Evolutionary conservation across 1,139 yeast species (phyloP), one percentile per base, ranked within the genome.

Genomic region (Saccharomyces hybrid): DNA sequence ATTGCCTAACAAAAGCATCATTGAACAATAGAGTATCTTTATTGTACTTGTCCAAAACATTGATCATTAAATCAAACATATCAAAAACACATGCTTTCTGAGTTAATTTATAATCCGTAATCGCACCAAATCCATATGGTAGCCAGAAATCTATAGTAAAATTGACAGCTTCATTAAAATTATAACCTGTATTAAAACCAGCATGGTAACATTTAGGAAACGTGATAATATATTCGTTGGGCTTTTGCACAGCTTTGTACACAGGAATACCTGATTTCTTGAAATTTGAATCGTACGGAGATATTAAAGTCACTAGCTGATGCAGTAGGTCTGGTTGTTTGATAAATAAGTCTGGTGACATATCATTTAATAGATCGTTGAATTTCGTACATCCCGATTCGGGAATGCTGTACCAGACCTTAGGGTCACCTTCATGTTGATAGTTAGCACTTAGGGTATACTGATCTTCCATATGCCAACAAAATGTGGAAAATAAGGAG

Each of bases 381-480:
- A 86, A 85, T 47, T 71, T 64, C 20, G 72, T 77, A 30, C 88
- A 81, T 55, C 75, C 71, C 2, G 66, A 65, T 8, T 84, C 77
- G 1, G 93, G 91, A 3, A 86, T 82, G 13, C 88, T 86, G 64
- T 86, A 86, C 95, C 95, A 86, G 63, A 84, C 81, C 65, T 86
- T 86, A 2, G 87, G 81, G 25, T 83, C 81, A 0, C 95, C 95
- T 58, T 78, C 75, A 67, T 86, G 91, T 63, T 89, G 86, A 66
- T 85, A 86, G 64, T 86, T 86, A 5, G 91, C 90, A 53, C 88
- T 83, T 54, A 85, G 69, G 0, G 93, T 85, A 65, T 84, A 85
- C 66, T 86, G 93, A 67, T 86, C 95, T 63, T 86, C 95, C 52
- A 86, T 85, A 67, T 86, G 95, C 95, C 95, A 86, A 67, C 95